phyloP scores from a whole-genome alignment of 2,329 filamentous ascomycete genomes.

The Rhynchosporium secalis region DNA sequence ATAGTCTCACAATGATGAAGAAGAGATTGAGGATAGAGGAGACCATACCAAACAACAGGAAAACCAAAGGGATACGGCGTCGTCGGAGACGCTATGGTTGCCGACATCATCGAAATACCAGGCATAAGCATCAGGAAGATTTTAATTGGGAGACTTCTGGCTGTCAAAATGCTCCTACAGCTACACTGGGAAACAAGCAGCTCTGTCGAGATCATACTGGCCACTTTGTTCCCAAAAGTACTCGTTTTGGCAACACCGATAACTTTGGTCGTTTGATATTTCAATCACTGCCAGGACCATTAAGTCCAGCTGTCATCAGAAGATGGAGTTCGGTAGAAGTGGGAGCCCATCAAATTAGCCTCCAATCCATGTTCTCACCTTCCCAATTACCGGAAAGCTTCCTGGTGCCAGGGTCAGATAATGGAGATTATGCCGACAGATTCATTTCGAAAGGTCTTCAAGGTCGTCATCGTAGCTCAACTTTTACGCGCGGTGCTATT shows the following conservation, averaged over 20 bases:
- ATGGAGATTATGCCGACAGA: neutral
- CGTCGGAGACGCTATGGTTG: slow-evolving; percentile 16
- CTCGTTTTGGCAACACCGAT: slow-evolving; percentile 10
- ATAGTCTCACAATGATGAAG: slow-evolving; percentile 30
- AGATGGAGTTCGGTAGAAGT: slow-evolving; percentile 36
- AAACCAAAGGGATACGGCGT: neutral
- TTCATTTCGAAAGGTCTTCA: slow-evolving; percentile 11
- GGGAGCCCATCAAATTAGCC: slow-evolving; percentile 17
- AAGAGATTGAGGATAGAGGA: slow-evolving; percentile 17
- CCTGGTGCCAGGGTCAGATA: neutral
- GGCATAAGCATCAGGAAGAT: slow-evolving; percentile 10
- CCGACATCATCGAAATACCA: slow-evolving; percentile 5
- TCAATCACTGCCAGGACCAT: slow-evolving; percentile 11
- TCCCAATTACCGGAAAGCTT: neutral
- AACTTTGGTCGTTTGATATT: slow-evolving; percentile 6
- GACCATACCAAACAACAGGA: slow-evolving; percentile 19
- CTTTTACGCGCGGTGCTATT: slow-evolving; percentile 21
- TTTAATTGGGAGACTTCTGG: slow-evolving; percentile 13
- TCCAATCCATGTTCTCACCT: slow-evolving; percentile 4
- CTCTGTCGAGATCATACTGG: slow-evolving; percentile 15
- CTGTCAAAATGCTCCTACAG: slow-evolving; percentile 28
- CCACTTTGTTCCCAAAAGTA: slow-evolving; percentile 8
- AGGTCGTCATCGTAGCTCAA: slow-evolving; percentile 21
- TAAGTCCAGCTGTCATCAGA: slow-evolving; percentile 21
- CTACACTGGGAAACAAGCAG: slow-evolving; percentile 15